phyloP scores from a whole-genome alignment of 306 rosid genomes.

The Pyrus pyrifolia region DNA sequence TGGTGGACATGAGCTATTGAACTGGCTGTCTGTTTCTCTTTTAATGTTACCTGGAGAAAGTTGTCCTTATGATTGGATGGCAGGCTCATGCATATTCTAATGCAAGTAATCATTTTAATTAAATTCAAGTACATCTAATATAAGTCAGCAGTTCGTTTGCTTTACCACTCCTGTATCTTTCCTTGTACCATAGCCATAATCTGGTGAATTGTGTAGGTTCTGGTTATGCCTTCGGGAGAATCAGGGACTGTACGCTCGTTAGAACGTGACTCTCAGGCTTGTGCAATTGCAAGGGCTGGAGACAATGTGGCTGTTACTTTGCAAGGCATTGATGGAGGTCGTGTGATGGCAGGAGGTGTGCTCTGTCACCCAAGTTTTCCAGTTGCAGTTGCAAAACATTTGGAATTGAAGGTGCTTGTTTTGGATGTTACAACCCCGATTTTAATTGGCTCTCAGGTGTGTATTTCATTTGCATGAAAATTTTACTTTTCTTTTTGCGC shows the following conservation, averaged over 20 bases:
- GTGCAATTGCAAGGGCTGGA: slow-evolving; percentile 84
- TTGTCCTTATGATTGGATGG: neutral
- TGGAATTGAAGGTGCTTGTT: slow-evolving; percentile 78
- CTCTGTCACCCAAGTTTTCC: slow-evolving; percentile 96
- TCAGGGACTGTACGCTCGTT: slow-evolving; percentile 69
- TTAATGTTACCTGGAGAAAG: neutral
- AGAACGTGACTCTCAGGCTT: slow-evolving; percentile 72
- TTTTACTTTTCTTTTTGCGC: neutral
- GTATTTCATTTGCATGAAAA: slow-evolving; percentile 4
- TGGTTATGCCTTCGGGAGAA: slow-evolving; percentile 85
- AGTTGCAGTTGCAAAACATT: slow-evolving; percentile 56
- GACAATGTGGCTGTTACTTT: slow-evolving; percentile 74
- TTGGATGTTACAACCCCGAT: slow-evolving; percentile 79
- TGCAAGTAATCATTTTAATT: neutral
- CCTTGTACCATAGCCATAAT: neutral
- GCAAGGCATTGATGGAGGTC: slow-evolving; percentile 66
- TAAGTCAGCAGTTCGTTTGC: neutral
- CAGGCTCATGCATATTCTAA: neutral
- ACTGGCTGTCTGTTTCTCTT: neutral
- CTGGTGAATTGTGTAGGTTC: slow-evolving; percentile 43
- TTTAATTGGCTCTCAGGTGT: slow-evolving; percentile 82
- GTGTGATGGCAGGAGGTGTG: slow-evolving; percentile 78
- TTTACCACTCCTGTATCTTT: neutral
- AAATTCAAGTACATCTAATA: neutral
- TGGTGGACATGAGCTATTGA: neutral